Evolutionary conservation across 805 yeast species (phyloP).

Genomic region (Lipomyces yamadae): DNA sequence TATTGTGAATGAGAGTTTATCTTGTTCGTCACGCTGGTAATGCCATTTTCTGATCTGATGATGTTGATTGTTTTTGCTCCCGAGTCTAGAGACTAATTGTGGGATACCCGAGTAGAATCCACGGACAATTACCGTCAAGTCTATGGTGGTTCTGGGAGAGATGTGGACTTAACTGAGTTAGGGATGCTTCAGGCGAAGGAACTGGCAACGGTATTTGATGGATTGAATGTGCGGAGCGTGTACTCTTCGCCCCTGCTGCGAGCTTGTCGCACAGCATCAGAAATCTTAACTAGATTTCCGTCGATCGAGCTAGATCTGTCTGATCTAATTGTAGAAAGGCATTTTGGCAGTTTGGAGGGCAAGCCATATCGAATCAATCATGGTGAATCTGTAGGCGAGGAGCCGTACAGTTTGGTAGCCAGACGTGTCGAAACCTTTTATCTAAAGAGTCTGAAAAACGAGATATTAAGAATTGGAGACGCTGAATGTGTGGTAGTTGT

Average conservation of each 20-base stretch:
- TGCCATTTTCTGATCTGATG: not conserved
- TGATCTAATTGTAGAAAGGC: constrained; percentile 24
- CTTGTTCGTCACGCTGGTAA: constrained; percentile 36
- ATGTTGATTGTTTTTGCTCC: not conserved
- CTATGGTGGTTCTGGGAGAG: constrained; percentile 33
- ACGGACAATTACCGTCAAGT: constrained; percentile 26
- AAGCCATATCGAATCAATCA: constrained; percentile 7
- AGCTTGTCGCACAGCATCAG: constrained; percentile 29
- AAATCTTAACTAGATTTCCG: constrained; percentile 10
- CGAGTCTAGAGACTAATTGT: not conserved
- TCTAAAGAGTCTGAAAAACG: constrained; percentile 1
- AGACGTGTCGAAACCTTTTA: constrained; percentile 20
- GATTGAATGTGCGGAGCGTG: constrained; percentile 5
- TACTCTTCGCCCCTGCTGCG: constrained; percentile 23
- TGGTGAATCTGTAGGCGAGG: constrained; percentile 11
- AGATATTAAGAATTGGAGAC: not conserved
- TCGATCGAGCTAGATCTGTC: constrained; percentile 11
- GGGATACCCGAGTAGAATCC: constrained; percentile 22
- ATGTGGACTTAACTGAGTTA: constrained; percentile 29
- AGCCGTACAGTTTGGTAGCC: constrained; percentile 5
- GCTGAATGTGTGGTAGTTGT: constrained; percentile 25
- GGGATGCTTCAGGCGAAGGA: constrained; percentile 30
- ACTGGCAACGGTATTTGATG: constrained; percentile 7
- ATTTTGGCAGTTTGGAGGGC: constrained; percentile 29
- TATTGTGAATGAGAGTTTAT: constrained; percentile 19